phyloP scores from a whole-genome alignment of 2,329 filamentous ascomycete genomes.

The Ophiostoma populinum region DNA sequence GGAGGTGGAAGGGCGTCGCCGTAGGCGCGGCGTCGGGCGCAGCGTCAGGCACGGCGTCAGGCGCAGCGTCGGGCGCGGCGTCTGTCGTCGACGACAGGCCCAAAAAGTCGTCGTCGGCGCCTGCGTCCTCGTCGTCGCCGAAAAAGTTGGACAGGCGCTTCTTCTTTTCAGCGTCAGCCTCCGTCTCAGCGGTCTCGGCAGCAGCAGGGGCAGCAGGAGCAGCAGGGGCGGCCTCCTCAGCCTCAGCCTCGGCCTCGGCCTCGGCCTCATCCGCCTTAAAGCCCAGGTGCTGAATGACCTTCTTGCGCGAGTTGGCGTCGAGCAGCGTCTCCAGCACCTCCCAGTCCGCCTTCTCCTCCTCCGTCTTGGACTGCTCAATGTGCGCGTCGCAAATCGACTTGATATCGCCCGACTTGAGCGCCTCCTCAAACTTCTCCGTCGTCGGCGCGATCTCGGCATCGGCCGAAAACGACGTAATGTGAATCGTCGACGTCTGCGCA shows the following conservation, averaged over 20 bases:
- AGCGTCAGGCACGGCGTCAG: too few relatives aligned
- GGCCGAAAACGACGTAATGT: conserved; percentile 74
- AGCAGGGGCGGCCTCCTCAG: conserved; percentile 17
- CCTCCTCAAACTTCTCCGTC: conserved; percentile 73
- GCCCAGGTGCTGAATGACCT: conserved; percentile 80
- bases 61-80: conserved; percentile 52
- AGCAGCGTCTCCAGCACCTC: conserved; percentile 81
- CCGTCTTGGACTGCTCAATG: conserved; percentile 55
- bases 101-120: conserved; percentile 70
- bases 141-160: conserved; percentile 67
- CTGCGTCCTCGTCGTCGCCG: conserved; percentile 53
- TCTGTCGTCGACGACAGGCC: conserved; percentile 76
- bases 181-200: conserved; percentile 15
- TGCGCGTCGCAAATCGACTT: conserved; percentile 64
- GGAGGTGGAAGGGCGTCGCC: conserved; percentile 60
- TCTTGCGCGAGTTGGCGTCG: conserved; percentile 66
- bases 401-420: conserved; percentile 62
- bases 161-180: conserved; percentile 31
- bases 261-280: conserved; percentile 44
- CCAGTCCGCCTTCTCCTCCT: conserved; percentile 94
- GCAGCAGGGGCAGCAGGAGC: conserved; percentile 15
- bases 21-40: background rate
- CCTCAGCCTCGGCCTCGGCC: conserved; percentile 15
- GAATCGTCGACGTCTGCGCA: conserved; percentile 52
- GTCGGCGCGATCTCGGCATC: conserved; percentile 72